Percentiles rank a stretch among this genome's conserved stretches.
Conservation (phyloP, 495 filamentous ascomycete species). For the Coniosporium apollinis region DNA sequence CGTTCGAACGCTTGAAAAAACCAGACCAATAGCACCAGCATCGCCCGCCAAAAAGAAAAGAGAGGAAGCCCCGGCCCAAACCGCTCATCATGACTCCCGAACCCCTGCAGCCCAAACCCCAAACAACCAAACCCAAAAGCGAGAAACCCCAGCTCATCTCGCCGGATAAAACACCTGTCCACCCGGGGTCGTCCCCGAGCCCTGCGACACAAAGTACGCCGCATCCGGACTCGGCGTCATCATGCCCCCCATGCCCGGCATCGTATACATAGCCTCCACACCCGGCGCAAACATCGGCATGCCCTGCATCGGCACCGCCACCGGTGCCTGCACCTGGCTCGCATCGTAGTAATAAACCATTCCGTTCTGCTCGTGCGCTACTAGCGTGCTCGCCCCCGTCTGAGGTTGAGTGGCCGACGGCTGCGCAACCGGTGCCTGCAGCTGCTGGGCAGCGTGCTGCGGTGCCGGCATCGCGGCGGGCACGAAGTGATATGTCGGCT, state of each 20-base stretch:
- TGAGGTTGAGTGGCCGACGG: constrained; percentile 23
- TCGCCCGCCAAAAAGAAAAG: too few relatives aligned
- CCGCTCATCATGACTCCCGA: too few relatives aligned
- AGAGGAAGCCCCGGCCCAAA: too few relatives aligned
- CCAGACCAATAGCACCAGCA: too few relatives aligned
- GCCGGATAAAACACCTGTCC: too few relatives aligned
- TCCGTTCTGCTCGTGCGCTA: constrained; percentile 83
- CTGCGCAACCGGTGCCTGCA: constrained; percentile 25
- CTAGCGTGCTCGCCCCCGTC: constrained; percentile 38
- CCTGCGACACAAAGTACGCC: too few relatives aligned
- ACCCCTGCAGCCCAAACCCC: too few relatives aligned
- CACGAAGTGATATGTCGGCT: constrained; percentile 6
- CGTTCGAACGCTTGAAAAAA: too few relatives aligned
- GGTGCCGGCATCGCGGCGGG: background rate
- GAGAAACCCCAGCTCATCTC: too few relatives aligned
- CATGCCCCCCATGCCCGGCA: constrained; percentile 4
- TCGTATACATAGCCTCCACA: too few relatives aligned
- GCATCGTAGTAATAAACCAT: constrained; percentile 91
- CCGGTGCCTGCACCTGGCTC: constrained; percentile 41
- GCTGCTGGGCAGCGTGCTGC: background rate
- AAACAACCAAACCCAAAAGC: too few relatives aligned
- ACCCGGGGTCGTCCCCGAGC: too few relatives aligned
- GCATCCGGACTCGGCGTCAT: constrained; percentile 5
- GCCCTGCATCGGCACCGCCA: constrained; percentile 34
- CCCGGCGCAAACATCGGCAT: constrained; percentile 1